phyloP scores from a whole-genome alignment of 805 yeast species.

The Vanderwaltozyma tropicalis region DNA sequence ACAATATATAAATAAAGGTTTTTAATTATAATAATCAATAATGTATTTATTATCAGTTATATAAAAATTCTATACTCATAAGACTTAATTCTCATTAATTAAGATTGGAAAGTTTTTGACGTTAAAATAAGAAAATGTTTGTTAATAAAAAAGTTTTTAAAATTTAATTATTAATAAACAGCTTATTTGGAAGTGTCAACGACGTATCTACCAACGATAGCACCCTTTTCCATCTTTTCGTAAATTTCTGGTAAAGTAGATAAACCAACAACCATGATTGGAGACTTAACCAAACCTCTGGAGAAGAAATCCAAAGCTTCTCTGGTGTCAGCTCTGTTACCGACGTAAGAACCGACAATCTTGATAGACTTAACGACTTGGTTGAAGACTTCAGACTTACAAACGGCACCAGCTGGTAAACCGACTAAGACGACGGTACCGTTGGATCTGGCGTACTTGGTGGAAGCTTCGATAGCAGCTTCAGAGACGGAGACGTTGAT shows the following conservation, averaged over 20 bases:
- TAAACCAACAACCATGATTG: conserved; percentile 67
- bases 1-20: too few relatives aligned
- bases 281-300: conserved; percentile 62
- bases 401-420: conserved; percentile 43
- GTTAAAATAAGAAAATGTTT: neutral
- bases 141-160: neutral
- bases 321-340: conserved; percentile 40
- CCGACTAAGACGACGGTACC: conserved; percentile 59
- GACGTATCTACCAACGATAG: conserved; percentile 80
- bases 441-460: conserved; percentile 44
- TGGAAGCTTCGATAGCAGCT: conserved; percentile 38
- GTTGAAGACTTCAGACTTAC: conserved; percentile 36
- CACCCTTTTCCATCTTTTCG: conserved; percentile 72
- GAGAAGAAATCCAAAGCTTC: conserved; percentile 69
- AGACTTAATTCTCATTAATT: conserved; percentile 1
- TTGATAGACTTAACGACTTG: conserved; percentile 40
- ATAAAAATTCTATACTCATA: conserved; percentile 2
- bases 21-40: too few relatives aligned
- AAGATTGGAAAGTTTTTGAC: neutral
- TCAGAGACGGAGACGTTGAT: conserved; percentile 54
- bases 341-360: conserved; percentile 42
- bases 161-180: conserved; percentile 1
- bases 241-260: conserved; percentile 60
- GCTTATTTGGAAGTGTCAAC: conserved; percentile 59
- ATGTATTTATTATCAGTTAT: too few relatives aligned